Percentiles rank a stretch among this genome's conserved stretches.
phyloP scores from a whole-genome alignment of 192 early-diverging fungal species.

The Coemansia sp. region DNA sequence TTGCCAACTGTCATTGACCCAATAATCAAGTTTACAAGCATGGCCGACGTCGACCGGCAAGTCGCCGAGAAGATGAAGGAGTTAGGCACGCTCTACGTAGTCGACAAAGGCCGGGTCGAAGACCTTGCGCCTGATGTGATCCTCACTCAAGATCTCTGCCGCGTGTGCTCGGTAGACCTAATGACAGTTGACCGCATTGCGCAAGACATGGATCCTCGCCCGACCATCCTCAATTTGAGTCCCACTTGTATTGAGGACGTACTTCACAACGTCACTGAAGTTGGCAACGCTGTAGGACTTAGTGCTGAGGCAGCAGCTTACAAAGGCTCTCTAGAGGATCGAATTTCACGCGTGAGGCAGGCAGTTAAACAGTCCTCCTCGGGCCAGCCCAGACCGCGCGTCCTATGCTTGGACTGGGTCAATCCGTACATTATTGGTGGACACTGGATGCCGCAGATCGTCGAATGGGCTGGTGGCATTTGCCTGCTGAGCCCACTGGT shows the following conservation, averaged over 20 bases:
- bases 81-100: constrained; percentile 56
- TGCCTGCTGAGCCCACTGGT: constrained; percentile 40
- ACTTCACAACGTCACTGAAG: constrained; percentile 47
- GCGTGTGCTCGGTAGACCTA: constrained; percentile 62
- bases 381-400: constrained; percentile 7
- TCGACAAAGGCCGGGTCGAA: constrained; percentile 42
- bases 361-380: background rate
- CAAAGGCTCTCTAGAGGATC: background rate
- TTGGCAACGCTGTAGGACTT: constrained; percentile 50
- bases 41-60: constrained; percentile 51
- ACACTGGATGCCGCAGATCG: constrained; percentile 61
- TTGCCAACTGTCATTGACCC: constrained; percentile 18
- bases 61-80: constrained; percentile 43
- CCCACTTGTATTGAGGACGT: constrained; percentile 56
- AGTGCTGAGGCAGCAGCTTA: constrained; percentile 9
- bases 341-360: background rate
- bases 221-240: constrained; percentile 59
- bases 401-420: constrained; percentile 60
- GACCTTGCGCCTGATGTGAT: constrained; percentile 53
- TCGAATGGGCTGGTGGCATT: constrained; percentile 56
- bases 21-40: constrained; percentile 8
- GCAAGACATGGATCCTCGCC: constrained; percentile 43
- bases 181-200: constrained; percentile 59
- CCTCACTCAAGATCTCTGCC: constrained; percentile 58
- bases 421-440: constrained; percentile 56